Evolutionary conservation across 2,329 filamentous ascomycete genomes (phyloP).

Genomic region (Sporothrix variecibatus): DNA sequence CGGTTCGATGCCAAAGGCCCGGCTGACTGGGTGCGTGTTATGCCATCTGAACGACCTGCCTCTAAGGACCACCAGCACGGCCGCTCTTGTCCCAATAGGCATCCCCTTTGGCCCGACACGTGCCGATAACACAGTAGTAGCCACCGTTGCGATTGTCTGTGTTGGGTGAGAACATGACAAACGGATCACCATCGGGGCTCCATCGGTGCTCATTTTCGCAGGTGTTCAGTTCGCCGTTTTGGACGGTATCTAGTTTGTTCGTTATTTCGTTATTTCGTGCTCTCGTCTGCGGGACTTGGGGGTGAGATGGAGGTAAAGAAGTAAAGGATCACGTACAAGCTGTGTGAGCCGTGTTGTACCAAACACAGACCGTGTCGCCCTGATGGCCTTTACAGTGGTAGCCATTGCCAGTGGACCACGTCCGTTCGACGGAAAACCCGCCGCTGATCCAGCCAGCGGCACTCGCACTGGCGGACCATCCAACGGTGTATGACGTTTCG

Average conservation of each 20-base stretch:
- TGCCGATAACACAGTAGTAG: slow-evolving; percentile 20
- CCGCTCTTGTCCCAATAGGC: slow-evolving; percentile 21
- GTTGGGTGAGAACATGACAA: slow-evolving; percentile 19
- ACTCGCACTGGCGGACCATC: not conserved
- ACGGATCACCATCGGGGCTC: not conserved
- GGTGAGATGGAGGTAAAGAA: not conserved
- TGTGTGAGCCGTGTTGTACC: slow-evolving; percentile 22
- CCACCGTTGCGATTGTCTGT: slow-evolving; percentile 5
- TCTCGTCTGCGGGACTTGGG: not conserved
- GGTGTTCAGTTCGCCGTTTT: not conserved
- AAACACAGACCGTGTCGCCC: slow-evolving; percentile 14
- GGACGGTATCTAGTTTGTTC: not conserved
- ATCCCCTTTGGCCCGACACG: slow-evolving; percentile 7
- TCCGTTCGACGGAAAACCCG: not conserved
- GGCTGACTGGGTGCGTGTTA: too few relatives aligned
- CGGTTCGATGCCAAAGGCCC: too few relatives aligned
- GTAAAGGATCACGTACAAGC: slow-evolving; percentile 7
- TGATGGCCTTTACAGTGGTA: not conserved
- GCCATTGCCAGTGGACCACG: not conserved
- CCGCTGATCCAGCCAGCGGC: not conserved
- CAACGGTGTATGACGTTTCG: not conserved
- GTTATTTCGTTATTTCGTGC: not conserved
- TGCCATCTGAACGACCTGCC: not conserved
- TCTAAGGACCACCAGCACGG: slow-evolving; percentile 19
- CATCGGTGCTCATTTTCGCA: not conserved